Conservation (phyloP, 805 yeast species). For the Maudiozyma saulgeensis region DNA sequence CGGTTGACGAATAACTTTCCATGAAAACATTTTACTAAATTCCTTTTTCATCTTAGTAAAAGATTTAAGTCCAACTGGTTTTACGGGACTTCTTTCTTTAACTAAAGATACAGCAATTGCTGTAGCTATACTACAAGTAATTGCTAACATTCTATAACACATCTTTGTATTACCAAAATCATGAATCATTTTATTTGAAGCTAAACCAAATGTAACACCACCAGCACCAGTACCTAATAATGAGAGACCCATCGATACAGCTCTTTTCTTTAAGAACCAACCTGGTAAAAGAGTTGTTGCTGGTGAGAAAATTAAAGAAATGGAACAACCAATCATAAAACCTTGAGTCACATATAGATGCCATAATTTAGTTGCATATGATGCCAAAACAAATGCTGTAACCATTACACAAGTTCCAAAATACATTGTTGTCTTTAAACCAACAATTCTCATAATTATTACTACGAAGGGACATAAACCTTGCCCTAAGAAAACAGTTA, state of each 20-base stretch:
- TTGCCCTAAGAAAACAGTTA: slow-evolving; percentile 49
- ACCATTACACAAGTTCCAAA: slow-evolving; percentile 45
- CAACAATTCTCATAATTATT: slow-evolving; percentile 39
- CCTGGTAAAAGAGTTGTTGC: slow-evolving; percentile 54
- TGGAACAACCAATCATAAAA: slow-evolving; percentile 43
- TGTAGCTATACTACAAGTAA: slow-evolving; percentile 32
- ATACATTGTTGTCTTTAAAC: slow-evolving; percentile 38
- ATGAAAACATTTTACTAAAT: slow-evolving; percentile 30
- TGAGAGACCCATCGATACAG: slow-evolving; percentile 42
- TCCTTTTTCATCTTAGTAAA: slow-evolving; percentile 8
- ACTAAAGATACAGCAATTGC: slow-evolving; percentile 35
- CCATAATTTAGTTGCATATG: slow-evolving; percentile 52
- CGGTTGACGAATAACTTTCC: slow-evolving; percentile 23
- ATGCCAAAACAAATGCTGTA: slow-evolving; percentile 49
- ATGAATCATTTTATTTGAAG: slow-evolving; percentile 34
- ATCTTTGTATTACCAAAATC: slow-evolving; percentile 35
- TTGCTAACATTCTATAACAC: slow-evolving; percentile 40
- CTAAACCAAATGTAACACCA: slow-evolving; percentile 37
- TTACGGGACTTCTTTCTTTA: slow-evolving; percentile 35
- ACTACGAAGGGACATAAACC: slow-evolving; percentile 49
- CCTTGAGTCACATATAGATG: slow-evolving; percentile 64
- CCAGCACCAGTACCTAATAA: slow-evolving; percentile 46
- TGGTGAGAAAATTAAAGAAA: slow-evolving; percentile 49
- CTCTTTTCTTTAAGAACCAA: slow-evolving; percentile 59
- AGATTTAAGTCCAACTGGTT: slow-evolving; percentile 22